Percentiles rank a stretch among this genome's conserved stretches.
Evolutionary conservation across 352 stramenopile genomes (phyloP).

Genomic region (Phytophthora litchii): DNA sequence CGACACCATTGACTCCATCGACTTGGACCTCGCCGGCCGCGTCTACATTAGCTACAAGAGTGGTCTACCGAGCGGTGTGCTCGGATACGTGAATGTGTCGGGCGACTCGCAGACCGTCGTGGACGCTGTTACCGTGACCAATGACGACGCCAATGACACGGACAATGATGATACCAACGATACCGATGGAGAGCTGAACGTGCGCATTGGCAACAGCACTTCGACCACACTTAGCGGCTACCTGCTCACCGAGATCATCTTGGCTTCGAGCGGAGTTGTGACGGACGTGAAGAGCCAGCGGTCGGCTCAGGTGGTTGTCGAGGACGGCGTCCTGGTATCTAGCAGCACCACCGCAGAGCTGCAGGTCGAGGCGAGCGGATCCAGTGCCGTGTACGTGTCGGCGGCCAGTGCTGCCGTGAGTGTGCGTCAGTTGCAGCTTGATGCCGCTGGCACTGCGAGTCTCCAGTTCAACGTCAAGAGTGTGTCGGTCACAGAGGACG

Average conservation of each 20-base stretch:
- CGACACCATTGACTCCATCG: slow-evolving; percentile 34
- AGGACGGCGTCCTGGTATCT: slow-evolving; percentile 33
- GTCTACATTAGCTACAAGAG: slow-evolving; percentile 39
- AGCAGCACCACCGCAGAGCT: slow-evolving; percentile 33
- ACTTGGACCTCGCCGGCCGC: slow-evolving; percentile 30
- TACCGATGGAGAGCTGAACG: slow-evolving; percentile 28
- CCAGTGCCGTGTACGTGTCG: slow-evolving; percentile 41
- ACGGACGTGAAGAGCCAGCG: slow-evolving; percentile 35
- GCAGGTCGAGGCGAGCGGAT: slow-evolving; percentile 30
- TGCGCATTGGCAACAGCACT: slow-evolving; percentile 27
- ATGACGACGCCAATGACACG: slow-evolving; percentile 24
- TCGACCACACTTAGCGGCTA: slow-evolving; percentile 27
- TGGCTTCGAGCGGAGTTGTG: slow-evolving; percentile 28
- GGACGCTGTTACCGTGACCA: slow-evolving; percentile 31
- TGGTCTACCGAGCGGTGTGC: slow-evolving; percentile 26
- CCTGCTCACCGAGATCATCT: slow-evolving; percentile 39
- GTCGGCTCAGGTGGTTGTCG: slow-evolving; percentile 33
- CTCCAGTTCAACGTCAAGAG: slow-evolving; percentile 37
- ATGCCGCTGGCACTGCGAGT: slow-evolving; percentile 13
- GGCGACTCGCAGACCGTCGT: slow-evolving; percentile 33
- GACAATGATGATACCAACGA: slow-evolving; percentile 30
- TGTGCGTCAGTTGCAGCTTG: slow-evolving; percentile 28
- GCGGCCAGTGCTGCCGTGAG: slow-evolving; percentile 21
- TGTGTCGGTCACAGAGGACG: slow-evolving; percentile 23
- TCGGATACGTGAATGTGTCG: slow-evolving; percentile 47